Evolutionary conservation across 78 protist genomes (phyloP), one percentile per base, ranked within the genome.

Genomic region (Emiliania huxleyi): DNA sequence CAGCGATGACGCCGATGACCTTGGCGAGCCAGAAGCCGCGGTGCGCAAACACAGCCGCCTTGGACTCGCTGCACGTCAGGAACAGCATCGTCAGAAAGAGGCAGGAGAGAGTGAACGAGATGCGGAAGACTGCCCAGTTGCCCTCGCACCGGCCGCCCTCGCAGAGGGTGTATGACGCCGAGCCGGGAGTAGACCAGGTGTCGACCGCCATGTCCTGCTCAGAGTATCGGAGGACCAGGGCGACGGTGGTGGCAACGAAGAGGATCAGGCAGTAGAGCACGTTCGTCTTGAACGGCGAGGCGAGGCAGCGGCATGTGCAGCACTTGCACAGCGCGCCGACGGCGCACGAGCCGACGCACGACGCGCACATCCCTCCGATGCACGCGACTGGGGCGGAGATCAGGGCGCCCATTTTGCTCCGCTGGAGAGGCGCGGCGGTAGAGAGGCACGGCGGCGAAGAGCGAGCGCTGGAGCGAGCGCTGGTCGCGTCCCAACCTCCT

Each of bases 11-110:
- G 33, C 25, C 11, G n/a, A 77, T 2, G 48, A 37, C 46, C 85
- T 77, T 77, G 11, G 48, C 85, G 48, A 77, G 8, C 85, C 85
- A 40, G 85, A 77, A 77, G 85, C 85, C 85, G 42, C 37, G 81
- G 81, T 71, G 81, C 37, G 22, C 21, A 8, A 2, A 6, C 33
- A 22, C 42, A 22, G 81, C 15, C 29, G 18, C 2, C 12, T 6
- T 71, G 42, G 45, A 15, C 42, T 71, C n/a, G 3, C 42, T 18
- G 45, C 44, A 35, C n/a, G 81, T 37, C 18, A 77, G 44, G 48
- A 35, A 33, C 35, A 77, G 23, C 48, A 77, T 37, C 85, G 18
- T 33, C 19, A 77, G 15, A 48, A 77, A 77, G 85, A 77, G 11
- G 35, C 15, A 1, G 8, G 33, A 11, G 48, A 71, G 37, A 5